Base-by-base conservation (phyloP, 2,329 filamentous ascomycete species). In the Trichoderma pleuroti region DNA sequence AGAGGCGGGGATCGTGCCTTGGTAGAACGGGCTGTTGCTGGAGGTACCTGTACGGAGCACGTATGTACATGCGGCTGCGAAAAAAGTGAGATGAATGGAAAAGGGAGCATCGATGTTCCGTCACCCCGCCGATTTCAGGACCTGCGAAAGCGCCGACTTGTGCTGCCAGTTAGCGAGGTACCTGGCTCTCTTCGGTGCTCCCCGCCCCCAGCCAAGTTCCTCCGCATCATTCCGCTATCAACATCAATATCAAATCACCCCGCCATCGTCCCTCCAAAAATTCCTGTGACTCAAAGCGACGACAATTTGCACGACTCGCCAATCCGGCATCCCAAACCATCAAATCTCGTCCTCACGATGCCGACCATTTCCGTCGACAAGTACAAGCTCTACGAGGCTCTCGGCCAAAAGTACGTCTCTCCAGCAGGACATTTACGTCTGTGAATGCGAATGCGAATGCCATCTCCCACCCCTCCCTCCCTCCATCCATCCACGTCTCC, bases 341-440 rank as follows among this genome's bases (percentile, higher is more conserved):
- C 54, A 54, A 49, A 42, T 36, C 28, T 26, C 65, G 57, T 68
- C 77, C 75, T 80, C 79, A 81, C 71, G 75, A 98, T 98, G 96
- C 96, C 96, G 84, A 99, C 96, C 80, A 98, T 99, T 77, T 88
- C 91, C 76, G 94, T 98, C 77, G 93, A 98, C 86, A 99, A 98
- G 86, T 94, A 94, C 78, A 93, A 91, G 80, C 93, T 99, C 80
- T 98, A 92, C 87, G 91, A 97, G 84, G 94, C 93, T 80, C 88
- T 99, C 72, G 95, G 94, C 79, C 91, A 91, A 83, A 91, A 96
- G 89, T 98, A 82, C 76, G 82, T 78, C 62, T 71, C 75, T 34
- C 2, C 39, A 16, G 66, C 71, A 65, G 11, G 9, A 5, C 16
- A 36, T 57, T n/a, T n/a, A 18, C 34, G 12, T 42, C 24, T 42